These are phyloP conservation scores for Blastocystis sp. DNA, from an alignment of 352 stramenopile species.

Conservation along the genomic window DNA sequence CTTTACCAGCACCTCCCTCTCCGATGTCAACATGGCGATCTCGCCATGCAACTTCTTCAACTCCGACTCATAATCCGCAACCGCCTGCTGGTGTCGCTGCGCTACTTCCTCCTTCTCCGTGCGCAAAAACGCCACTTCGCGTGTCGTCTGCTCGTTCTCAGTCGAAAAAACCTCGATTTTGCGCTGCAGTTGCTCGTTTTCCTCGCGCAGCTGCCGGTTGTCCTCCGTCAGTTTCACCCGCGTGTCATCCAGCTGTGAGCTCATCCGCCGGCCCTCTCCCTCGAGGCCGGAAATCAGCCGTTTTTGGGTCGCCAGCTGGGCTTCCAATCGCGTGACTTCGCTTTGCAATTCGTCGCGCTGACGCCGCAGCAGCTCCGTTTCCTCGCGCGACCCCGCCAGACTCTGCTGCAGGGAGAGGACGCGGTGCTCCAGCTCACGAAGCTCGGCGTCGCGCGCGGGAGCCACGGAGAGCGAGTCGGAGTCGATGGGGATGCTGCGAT, in stretches of 20 bases:
- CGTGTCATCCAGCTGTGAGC: not conserved
- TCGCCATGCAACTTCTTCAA: not conserved
- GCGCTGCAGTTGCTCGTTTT: not conserved
- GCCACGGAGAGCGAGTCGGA: not conserved
- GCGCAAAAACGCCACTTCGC: conserved; percentile 4
- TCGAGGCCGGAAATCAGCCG: not conserved
- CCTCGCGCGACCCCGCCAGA: not conserved
- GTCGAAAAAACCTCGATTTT: conserved; percentile 1
- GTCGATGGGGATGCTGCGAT: not conserved
- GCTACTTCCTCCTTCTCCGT: not conserved
- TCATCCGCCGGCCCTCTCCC: not conserved
- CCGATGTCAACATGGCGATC: not conserved
- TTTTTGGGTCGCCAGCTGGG: not conserved
- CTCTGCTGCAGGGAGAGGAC: not conserved
- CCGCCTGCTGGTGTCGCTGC: not conserved
- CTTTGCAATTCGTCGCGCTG: conserved; percentile 21
- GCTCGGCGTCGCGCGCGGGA: not conserved
- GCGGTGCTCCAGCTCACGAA: not conserved
- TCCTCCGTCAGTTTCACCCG: not conserved
- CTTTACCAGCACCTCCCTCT: conserved; percentile 19
- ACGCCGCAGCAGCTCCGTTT: not conserved
- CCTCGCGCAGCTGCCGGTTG: not conserved
- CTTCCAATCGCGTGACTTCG: not conserved
- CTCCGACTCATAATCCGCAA: not conserved
- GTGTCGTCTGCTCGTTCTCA: not conserved